These are phyloP conservation scores for Coemansia sp. DNA, from an alignment of 192 early-diverging fungal genomes.

Conservation along the genomic window DNA sequence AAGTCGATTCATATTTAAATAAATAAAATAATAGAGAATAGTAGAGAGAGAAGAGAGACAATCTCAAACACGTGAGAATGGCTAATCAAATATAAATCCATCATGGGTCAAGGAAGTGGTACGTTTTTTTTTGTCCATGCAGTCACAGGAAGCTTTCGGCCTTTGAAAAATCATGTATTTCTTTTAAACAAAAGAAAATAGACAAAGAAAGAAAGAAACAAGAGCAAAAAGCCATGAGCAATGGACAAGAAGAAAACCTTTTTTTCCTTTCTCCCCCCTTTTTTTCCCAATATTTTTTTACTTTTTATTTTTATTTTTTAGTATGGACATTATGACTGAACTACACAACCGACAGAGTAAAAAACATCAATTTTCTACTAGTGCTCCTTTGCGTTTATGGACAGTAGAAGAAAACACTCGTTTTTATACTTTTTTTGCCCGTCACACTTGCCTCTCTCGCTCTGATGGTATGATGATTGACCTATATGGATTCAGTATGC, in stretches of 20 bases:
- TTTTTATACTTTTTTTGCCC: slow-evolving; percentile 30
- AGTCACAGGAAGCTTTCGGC: too few species aligned
- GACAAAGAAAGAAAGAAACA: not conserved
- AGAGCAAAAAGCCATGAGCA: not conserved
- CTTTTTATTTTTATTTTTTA: not conserved
- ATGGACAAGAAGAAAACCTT: not conserved
- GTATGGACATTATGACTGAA: slow-evolving; percentile 7
- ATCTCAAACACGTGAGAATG: not conserved
- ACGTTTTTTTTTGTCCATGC: too few species aligned
- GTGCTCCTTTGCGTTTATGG: slow-evolving; percentile 40
- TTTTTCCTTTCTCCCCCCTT: not conserved
- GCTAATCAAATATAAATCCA: not conserved
- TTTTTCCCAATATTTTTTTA: not conserved
- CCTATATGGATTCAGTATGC: slow-evolving; percentile 40
- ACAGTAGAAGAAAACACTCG: slow-evolving; percentile 28
- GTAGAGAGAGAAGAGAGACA: not conserved
- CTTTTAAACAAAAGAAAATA: not conserved
- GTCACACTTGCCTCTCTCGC: slow-evolving; percentile 24
- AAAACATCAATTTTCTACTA: slow-evolving; percentile 34
- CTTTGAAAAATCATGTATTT: too few species aligned
- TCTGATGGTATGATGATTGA: slow-evolving; percentile 29
- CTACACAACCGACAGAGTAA: slow-evolving; percentile 23
- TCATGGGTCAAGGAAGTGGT: slow-evolving; percentile 7
- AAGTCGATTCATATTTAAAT: slow-evolving; percentile 2
- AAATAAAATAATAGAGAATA: not conserved